These are phyloP conservation scores for Aquanectria penicillioides DNA, from an alignment of 2,329 filamentous ascomycete species.

Conservation along the genomic window DNA sequence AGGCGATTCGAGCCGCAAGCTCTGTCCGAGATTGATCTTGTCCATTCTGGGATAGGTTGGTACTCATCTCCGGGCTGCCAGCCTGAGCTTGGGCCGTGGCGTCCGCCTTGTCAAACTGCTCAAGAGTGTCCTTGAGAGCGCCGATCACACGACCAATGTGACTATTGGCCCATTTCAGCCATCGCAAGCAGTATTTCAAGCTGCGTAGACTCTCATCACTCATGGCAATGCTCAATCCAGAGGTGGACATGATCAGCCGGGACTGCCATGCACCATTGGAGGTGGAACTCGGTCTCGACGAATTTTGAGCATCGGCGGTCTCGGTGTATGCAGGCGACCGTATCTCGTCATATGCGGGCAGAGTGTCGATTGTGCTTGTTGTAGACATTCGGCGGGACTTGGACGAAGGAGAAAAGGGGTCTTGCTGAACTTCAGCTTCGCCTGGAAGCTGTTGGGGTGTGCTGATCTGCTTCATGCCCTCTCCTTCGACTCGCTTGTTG, in stretches of 20 bases:
- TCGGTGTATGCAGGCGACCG: slow-evolving; percentile 81
- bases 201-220: slow-evolving; percentile 87
- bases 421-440: slow-evolving; percentile 32
- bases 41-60: slow-evolving; percentile 26
- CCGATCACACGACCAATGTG: slow-evolving; percentile 81
- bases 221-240: slow-evolving; percentile 90
- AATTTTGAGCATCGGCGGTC: slow-evolving; percentile 49
- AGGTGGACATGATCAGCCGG: slow-evolving; percentile 88
- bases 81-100: slow-evolving; percentile 22
- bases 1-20: slow-evolving; percentile 71
- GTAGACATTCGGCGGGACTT: slow-evolving; percentile 67
- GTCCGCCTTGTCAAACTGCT: slow-evolving; percentile 79
- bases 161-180: slow-evolving; percentile 83
- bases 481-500: slow-evolving; percentile 43
- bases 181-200: slow-evolving; percentile 83
- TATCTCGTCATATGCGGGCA: slow-evolving; percentile 86
- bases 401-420: slow-evolving; percentile 42
- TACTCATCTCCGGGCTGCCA: too few species aligned
- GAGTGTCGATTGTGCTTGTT: slow-evolving; percentile 75
- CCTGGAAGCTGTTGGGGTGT: slow-evolving; percentile 29
- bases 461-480: slow-evolving; percentile 41
- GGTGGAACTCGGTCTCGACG: slow-evolving; percentile 38
- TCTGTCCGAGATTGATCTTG: slow-evolving; percentile 49
- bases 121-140: slow-evolving; percentile 78
- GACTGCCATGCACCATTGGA: slow-evolving; percentile 73